Base-by-base conservation (phyloP, 169 alveolate species). In the Cryptosporidium sp. region DNA sequence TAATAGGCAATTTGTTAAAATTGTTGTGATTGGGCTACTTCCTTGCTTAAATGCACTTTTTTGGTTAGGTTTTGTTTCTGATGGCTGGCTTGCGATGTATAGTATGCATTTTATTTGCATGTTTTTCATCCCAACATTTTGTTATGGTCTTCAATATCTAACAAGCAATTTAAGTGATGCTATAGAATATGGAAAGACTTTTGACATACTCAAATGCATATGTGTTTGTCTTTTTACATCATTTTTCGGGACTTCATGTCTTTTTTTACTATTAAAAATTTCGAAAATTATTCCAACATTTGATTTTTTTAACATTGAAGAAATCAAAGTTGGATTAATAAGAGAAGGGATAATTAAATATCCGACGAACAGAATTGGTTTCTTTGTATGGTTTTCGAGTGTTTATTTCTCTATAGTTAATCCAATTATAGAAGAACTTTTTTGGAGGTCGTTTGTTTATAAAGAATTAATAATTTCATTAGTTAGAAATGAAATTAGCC, bases 61-160 rank as follows among this genome's bases (percentile, higher is more conserved):
- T 23, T 80, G 89, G 73, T 33, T 80, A 37, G 33, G 14, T 23
- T 35, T 62, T 21, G 4, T 80, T 62, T 80, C 89, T 1, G 62
- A 80, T 61, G 74, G 89, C 2, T 80, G 75, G 89, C 1, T 65
- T 14, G 89, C 89, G 0, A 80, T 80, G 89, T 80, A 80, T 41
- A 31, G 67, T 9, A 80, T 80, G 89, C 89, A 80, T 48, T 29
- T 35, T 31, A 80, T 80, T 26, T 80, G 89, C 31, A 80, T 80
- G 89, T 2, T 80, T 12, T 12, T 80, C 3, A 7, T 80, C 21
- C 89, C 89, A 26, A 43, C 37, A 10, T n/a, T 65, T 41, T 35
- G 16, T 18, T 59, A 59, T 23, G 89, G 75, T 2, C 10, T 58
- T 41, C 3, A 26, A n/a, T 55, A n/a, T 55, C 29, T 55, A 21